Percentiles rank a stretch among this genome's conserved stretches.
These are phyloP conservation scores for Tephrocybe sp. DNA, from an alignment of 768 basidiomycete species.

Conservation along the genomic window DNA sequence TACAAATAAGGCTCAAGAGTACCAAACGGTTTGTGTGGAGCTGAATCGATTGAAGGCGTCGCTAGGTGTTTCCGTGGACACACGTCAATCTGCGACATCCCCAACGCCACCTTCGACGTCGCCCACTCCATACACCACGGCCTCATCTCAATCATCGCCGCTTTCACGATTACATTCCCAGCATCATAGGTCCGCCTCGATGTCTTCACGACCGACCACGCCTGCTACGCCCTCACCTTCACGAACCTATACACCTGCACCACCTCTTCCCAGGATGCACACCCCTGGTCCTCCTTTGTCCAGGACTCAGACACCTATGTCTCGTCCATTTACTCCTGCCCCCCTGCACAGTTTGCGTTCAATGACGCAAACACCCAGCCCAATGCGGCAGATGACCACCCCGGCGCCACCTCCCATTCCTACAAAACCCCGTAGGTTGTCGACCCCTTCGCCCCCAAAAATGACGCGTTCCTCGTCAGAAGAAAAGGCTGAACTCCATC, in stretches of 20 bases:
- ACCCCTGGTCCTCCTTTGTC: conserved; percentile 34
- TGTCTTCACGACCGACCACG: conserved; percentile 46
- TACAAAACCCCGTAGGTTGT: conserved; percentile 48
- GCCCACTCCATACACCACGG: conserved; percentile 31
- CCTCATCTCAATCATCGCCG: conserved; percentile 36
- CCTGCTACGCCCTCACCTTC: conserved; percentile 41
- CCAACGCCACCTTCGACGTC: conserved; percentile 38
- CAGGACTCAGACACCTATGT: conserved; percentile 19
- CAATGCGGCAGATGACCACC: conserved; percentile 38
- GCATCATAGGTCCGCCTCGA: conserved; percentile 58
- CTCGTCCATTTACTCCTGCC: conserved; percentile 41
- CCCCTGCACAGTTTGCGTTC: conserved; percentile 33
- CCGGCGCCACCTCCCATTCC: conserved; percentile 31
- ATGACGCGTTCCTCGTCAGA: conserved; percentile 62
- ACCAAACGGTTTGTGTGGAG: conserved; percentile 64
- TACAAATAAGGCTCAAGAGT: conserved; percentile 69
- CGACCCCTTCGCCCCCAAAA: conserved; percentile 53
- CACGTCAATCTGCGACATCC: conserved; percentile 31
- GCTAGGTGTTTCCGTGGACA: conserved; percentile 30
- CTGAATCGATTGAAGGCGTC: conserved; percentile 54
- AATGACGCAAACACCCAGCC: conserved; percentile 32
- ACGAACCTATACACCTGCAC: conserved; percentile 40
- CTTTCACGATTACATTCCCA: conserved; percentile 50
- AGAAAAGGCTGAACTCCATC: conserved; percentile 59
- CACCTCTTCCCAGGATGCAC: conserved; percentile 27